phyloP scores from a whole-genome alignment of 306 rosid genomes.

The Betula pendula region DNA sequence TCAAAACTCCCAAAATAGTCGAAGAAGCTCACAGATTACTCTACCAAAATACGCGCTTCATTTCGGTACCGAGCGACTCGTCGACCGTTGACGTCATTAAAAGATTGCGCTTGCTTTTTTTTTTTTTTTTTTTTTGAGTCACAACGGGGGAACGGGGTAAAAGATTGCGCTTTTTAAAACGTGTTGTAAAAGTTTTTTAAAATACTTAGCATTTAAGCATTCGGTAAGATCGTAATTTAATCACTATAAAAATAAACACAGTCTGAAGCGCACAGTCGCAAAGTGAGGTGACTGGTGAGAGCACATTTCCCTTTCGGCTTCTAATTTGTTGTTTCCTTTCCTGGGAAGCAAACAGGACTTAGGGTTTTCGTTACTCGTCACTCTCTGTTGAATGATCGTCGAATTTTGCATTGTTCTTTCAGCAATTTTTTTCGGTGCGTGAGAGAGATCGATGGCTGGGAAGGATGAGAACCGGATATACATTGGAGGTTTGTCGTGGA shows the following conservation, averaged over 20 bases:
- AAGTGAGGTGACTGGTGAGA: constrained; percentile 29
- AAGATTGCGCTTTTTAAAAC: too few species aligned
- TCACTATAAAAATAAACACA: too few species aligned
- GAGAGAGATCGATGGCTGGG: constrained; percentile 56
- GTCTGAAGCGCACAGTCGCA: background rate
- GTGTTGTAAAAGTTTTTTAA: too few species aligned
- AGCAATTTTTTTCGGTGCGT: constrained; percentile 4
- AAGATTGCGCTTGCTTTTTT: too few species aligned
- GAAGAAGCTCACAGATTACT: background rate
- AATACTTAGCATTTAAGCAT: too few species aligned
- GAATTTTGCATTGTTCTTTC: constrained; percentile 11
- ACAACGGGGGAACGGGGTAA: too few species aligned
- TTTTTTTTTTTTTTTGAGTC: too few species aligned
- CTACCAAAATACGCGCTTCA: background rate
- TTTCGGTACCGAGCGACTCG: background rate
- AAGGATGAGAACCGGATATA: constrained; percentile 86
- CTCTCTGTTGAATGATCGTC: background rate
- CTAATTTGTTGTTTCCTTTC: background rate
- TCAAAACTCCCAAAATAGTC: constrained; percentile 32
- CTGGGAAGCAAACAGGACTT: background rate
- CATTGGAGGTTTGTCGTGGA: constrained; percentile 91
- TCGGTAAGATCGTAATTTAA: too few species aligned
- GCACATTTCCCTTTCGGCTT: constrained; percentile 1
- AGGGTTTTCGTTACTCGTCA: background rate
- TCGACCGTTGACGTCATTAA: background rate